Evolutionary conservation across 306 rosid species (phyloP), one percentile per base, ranked within the genome.

Genomic region (Sicyos baderoa): DNA sequence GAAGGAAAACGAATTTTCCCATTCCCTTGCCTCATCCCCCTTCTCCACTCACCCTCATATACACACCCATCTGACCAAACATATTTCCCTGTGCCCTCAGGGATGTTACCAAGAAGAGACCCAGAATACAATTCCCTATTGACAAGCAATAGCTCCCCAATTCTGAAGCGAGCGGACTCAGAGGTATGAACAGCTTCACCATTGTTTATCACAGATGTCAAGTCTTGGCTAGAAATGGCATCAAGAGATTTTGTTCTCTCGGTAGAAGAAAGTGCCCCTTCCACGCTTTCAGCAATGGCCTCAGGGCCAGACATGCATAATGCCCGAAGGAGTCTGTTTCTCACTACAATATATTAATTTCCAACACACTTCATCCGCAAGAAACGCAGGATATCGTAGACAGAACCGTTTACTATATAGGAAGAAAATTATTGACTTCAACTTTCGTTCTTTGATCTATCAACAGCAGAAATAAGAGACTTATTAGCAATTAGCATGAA

Each of bases 291-390:
- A 81, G 55, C 87, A 64, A 74, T 82, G 88, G 88, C 91, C 90
- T 72, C 97, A 76, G 82, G 87, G 96, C 86, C 86, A 93, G 99
- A 93, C 99, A 93, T 93, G 95, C 97, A 93, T 78, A 88, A 89
- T 83, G 84, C 71, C 75, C 80, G 79, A 82, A 81, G 83, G 72
- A 73, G 76, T 71, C 75, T 35, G 40, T 74, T 76, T 84, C 84
- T 80, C 4, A 29, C 35, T 29, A 29, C 35, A 29, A 29, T 78
- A 74, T 78, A 74, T 35, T 79, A 73, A 71, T 56, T 61, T 65
- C 76, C 70, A 2, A 58, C 75, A 72, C 32, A 75, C 78, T 77
- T 75, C 86, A 77, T 75, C 77, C 48, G 79, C 81, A 73, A 80
- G 50, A 40, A 76, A 62, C 81, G 80, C 76, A 59, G 79, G 69